Evolutionary conservation across 1,139 yeast genomes (phyloP), one percentile per base, ranked within the genome.

Genomic region (Debaryomyces psychrophilus): DNA sequence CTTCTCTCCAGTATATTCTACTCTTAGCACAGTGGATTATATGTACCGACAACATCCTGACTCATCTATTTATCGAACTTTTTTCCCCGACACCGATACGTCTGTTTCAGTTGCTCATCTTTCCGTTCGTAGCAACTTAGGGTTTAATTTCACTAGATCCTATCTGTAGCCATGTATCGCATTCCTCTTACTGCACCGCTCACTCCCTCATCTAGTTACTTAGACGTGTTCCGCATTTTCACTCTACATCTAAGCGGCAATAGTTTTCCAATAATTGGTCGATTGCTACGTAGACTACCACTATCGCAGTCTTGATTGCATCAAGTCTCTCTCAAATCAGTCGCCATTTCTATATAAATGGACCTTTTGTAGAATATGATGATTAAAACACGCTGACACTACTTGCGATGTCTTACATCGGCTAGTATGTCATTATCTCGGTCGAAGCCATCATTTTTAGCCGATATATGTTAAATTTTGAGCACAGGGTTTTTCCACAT

Each of bases 401-500:
- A 29, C 11, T 5, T 14, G 14, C 5, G 33, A 4, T 14, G 14
- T 8, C 11, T 14, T 2, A 14, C 15, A 15, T 14, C 33, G 2
- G 8, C n/a, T 7, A 29, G 20, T 7, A 8, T 18, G 20, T 15
- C 1, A 29, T 29, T 29, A 8, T 29, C 4, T 29, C 33, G 18
- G 8, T n/a, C 6, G 9, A 1, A 17, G 20, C 23, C 25, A 33
- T 33, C 26, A 18, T 11, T 7, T 31, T 9, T 18, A 4, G 22
- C 11, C 38, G 17, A 35, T 26, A 15, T 17, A 17, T 14, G 23
- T 23, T 12, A 22, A 37, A 38, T 28, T 38, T 38, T 38, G 41
- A 28, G 41, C 41, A 8, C 41, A 38, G 28, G 41, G 41, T 5
- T 15, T 14, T 31, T 38, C 41, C 34, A 38, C 34, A 35, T 38